Percentiles rank a stretch among this genome's conserved stretches.
Evolutionary conservation across 352 stramenopile genomes (phyloP).

Genomic region (Aphanomyces stellatus): DNA sequence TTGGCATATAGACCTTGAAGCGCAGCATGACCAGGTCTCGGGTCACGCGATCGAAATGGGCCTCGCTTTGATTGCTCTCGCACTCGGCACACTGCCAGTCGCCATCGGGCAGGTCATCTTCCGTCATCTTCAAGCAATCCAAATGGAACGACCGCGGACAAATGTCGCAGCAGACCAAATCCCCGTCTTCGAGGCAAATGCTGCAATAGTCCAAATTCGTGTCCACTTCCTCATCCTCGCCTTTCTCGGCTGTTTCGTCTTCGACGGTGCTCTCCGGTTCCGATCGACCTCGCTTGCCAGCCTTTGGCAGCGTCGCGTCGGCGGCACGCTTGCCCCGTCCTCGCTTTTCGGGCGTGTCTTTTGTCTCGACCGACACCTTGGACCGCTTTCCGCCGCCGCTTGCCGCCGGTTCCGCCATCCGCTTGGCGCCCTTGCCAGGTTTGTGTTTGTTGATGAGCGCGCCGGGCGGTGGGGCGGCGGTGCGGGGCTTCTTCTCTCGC

Average conservation of each 20-base stretch:
- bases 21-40: neutral
- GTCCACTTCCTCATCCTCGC: conserved; percentile 54
- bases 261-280: too few relatives aligned
- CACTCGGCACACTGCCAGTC: conserved; percentile 77
- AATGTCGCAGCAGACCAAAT: conserved; percentile 85
- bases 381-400: neutral
- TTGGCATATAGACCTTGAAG: neutral
- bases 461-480: too few relatives aligned
- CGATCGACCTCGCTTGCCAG: too few relatives aligned
- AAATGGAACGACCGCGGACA: conserved; percentile 90
- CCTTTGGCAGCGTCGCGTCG: too few relatives aligned
- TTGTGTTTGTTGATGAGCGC: neutral
- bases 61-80: conserved; percentile 12
- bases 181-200: conserved; percentile 71
- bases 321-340: neutral
- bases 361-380: neutral
- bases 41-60: neutral
- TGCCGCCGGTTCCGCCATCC: neutral
- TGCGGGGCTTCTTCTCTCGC: neutral
- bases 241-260: conserved; percentile 22
- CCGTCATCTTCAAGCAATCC: conserved; percentile 64
- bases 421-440: neutral
- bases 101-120: conserved; percentile 65
- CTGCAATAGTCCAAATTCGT: conserved; percentile 78
- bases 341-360: neutral